Evolutionary conservation across 2,329 filamentous ascomycete species (phyloP).

Genomic region (Chrysoporthe puriensis): DNA sequence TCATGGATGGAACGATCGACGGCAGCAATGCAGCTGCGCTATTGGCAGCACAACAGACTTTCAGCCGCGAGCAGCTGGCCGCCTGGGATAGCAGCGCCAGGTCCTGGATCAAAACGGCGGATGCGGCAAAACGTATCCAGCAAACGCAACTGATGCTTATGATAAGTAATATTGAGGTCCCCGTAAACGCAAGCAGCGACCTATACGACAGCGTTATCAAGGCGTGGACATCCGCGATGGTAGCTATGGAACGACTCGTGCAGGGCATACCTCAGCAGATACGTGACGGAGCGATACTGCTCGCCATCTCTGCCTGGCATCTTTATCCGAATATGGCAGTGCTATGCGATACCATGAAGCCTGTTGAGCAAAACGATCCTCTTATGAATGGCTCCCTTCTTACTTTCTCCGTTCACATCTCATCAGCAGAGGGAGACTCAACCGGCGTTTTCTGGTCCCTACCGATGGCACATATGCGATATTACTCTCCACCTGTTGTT

Average conservation of each 20-base stretch:
- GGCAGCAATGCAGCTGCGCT: no score
- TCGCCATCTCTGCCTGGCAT: constrained; percentile 23
- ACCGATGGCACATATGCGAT: neutral
- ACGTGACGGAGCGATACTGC: constrained; percentile 4
- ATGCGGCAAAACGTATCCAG: constrained; percentile 32
- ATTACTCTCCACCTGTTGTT: no score
- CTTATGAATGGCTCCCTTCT: no score
- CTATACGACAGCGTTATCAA: constrained; percentile 19
- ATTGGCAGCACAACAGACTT: neutral
- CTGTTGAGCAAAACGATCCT: neutral
- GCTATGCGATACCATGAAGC: neutral
- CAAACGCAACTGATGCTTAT: constrained; percentile 35
- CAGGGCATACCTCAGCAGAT: constrained; percentile 18
- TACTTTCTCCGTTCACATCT: no score
- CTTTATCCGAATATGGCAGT: constrained; percentile 21
- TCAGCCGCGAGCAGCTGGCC: constrained; percentile 31
- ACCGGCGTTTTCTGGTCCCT: no score
- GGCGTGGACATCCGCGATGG: constrained; percentile 20
- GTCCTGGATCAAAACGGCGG: constrained; percentile 38
- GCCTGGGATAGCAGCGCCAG: constrained; percentile 40
- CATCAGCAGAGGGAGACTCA: no score
- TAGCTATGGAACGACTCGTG: constrained; percentile 16
- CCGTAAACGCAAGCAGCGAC: neutral
- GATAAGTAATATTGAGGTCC: constrained; percentile 29
- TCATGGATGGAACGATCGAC: constrained; percentile 6